Evolutionary conservation across 371 early-diverging fungal species (phyloP).

Genomic region (Edhazardia aedis): DNA sequence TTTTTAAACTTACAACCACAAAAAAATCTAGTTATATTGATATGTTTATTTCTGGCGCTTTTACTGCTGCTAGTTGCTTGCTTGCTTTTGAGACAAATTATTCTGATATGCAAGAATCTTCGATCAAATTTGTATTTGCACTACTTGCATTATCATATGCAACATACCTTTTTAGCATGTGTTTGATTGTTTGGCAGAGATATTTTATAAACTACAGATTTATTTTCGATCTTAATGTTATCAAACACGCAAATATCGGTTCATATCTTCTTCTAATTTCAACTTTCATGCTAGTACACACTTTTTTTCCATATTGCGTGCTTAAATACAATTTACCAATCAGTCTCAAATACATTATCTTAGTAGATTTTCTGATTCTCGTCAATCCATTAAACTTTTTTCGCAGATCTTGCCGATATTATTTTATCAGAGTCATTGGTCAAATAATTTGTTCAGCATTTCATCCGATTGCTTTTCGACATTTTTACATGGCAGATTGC

Average conservation of each 20-base stretch:
- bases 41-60: constrained; percentile 5
- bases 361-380: constrained; percentile 8
- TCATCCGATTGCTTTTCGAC: constrained; percentile 33
- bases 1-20: constrained; percentile 12
- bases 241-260: constrained; percentile 23
- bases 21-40: not conserved
- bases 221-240: constrained; percentile 39
- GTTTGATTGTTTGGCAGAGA: constrained; percentile 26
- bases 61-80: not conserved
- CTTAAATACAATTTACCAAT: not conserved
- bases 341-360: not conserved
- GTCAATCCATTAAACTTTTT: constrained; percentile 27
- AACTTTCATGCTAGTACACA: constrained; percentile 6
- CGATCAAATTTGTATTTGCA: constrained; percentile 5
- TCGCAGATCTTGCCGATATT: constrained; percentile 3
- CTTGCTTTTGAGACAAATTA: not conserved
- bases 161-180: constrained; percentile 29
- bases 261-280: constrained; percentile 22
- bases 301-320: not conserved
- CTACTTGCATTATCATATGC: constrained; percentile 6
- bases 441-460: constrained; percentile 16
- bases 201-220: constrained; percentile 40
- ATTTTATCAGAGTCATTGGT: constrained; percentile 16
- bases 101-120: not conserved
- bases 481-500: constrained; percentile 46